phyloP scores from a whole-genome alignment of 176 grass and related monocot genomes.

The Raddia guianensis region DNA sequence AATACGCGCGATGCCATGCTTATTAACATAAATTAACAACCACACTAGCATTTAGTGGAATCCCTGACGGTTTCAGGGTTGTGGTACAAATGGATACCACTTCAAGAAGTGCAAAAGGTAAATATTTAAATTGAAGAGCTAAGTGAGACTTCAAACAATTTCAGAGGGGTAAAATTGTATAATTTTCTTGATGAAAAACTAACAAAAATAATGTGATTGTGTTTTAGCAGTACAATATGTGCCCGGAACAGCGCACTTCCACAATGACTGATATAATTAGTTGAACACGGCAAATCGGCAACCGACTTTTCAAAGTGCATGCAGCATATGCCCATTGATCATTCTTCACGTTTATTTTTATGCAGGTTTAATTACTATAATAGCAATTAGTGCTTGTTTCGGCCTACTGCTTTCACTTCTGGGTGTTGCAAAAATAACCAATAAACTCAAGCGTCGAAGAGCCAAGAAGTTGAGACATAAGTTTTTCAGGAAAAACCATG shows the following conservation, averaged over 20 bases:
- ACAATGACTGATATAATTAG: background rate
- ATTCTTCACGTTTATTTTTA: background rate
- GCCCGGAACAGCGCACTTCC: background rate
- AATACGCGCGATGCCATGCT: no score
- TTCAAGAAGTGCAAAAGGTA: no score
- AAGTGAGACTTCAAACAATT: no score
- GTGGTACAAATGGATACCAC: no score
- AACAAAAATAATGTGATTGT: background rate
- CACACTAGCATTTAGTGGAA: no score
- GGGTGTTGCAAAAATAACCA: slow-evolving; percentile 27
- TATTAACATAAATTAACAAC: no score
- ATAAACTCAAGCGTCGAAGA: slow-evolving; percentile 29
- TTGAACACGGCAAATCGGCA: background rate
- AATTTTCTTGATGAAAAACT: background rate
- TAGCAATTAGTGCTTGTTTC: slow-evolving; percentile 41
- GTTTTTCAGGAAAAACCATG: slow-evolving; percentile 56
- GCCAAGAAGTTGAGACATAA: slow-evolving; percentile 28
- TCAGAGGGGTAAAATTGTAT: no score
- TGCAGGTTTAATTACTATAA: slow-evolving; percentile 41
- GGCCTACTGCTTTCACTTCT: slow-evolving; percentile 37
- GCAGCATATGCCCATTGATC: background rate
- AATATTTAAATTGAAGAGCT: no score
- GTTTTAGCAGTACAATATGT: background rate
- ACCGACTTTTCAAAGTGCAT: background rate
- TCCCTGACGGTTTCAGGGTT: no score